Conservation (phyloP, 2,329 filamentous ascomycete genomes). For the Neonectria ditissima region DNA sequence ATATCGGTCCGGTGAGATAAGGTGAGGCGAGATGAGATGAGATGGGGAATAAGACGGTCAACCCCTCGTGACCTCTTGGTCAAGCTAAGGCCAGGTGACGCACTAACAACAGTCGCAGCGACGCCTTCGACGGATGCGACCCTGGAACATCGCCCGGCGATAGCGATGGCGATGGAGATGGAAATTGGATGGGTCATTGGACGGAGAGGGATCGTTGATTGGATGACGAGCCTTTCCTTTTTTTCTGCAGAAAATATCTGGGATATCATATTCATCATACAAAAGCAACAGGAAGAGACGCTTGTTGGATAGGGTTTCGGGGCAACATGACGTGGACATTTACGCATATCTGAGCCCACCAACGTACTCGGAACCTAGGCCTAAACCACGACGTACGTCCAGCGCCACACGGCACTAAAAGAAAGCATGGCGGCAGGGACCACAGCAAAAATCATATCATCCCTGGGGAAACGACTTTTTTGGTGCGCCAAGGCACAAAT, state of each 20-base stretch:
- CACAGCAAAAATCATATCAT: not conserved
- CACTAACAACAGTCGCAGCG: slow-evolving; percentile 15
- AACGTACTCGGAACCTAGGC: not conserved
- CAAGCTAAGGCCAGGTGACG: slow-evolving; percentile 27
- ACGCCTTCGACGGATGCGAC: slow-evolving; percentile 22
- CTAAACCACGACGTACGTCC: not conserved
- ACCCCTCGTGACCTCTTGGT: slow-evolving; percentile 4
- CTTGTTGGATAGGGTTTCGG: slow-evolving; percentile 5
- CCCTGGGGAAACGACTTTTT: slow-evolving; percentile 1
- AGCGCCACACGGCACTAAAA: not conserved
- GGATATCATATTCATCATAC: not conserved
- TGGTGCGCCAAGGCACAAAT: slow-evolving; percentile 22
- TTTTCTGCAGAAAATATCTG: slow-evolving; percentile 1
- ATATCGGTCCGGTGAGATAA: slow-evolving; percentile 16
- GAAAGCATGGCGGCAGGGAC: not conserved
- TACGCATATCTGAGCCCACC: slow-evolving; percentile 2
- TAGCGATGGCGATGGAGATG: not conserved
- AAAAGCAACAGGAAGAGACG: not conserved
- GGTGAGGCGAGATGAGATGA: slow-evolving; percentile 23
- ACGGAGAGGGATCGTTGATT: not conserved
- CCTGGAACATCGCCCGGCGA: slow-evolving; percentile 14
- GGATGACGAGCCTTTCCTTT: slow-evolving; percentile 13
- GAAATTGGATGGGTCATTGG: slow-evolving; percentile 18
- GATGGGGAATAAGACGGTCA: not conserved
- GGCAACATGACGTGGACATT: slow-evolving; percentile 1